Percentiles rank a stretch among this genome's conserved stretches.
phyloP scores from a whole-genome alignment of 1,139 yeast species.

The Blastobotrys arbuscula region DNA sequence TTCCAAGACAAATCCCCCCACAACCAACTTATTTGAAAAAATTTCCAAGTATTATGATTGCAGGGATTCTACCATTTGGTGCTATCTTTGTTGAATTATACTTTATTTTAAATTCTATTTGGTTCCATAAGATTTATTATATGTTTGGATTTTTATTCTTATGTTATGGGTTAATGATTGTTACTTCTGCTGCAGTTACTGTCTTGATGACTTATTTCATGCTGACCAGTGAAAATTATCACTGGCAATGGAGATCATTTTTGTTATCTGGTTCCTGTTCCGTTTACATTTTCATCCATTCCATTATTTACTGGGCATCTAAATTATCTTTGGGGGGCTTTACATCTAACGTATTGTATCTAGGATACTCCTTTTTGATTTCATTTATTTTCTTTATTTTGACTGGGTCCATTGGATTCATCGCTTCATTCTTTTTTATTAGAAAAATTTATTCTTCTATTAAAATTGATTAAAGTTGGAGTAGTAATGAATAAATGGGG shows the following conservation, averaged over 20 bases:
- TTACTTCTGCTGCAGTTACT: conserved; percentile 79
- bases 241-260: conserved; percentile 96
- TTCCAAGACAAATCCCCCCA: conserved; percentile 90
- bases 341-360: conserved; percentile 68
- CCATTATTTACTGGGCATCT: conserved; percentile 47
- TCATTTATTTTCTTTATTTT: conserved; percentile 69
- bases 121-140: conserved; percentile 92
- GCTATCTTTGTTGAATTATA: conserved; percentile 93
- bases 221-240: conserved; percentile 84
- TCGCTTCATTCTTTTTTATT: conserved; percentile 68
- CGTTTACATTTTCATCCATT: conserved; percentile 75
- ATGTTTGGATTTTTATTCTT: conserved; percentile 96
- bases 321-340: conserved; percentile 68
- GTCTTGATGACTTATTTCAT: conserved; percentile 77
- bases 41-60: conserved; percentile 60
- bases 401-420: conserved; percentile 85
- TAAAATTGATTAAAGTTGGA: conserved; percentile 73
- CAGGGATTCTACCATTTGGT: conserved; percentile 93
- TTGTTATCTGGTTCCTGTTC: conserved; percentile 89
- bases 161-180: conserved; percentile 73
- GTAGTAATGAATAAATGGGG: not conserved
- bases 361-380: conserved; percentile 78
- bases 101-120: conserved; percentile 76
- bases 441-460: conserved; percentile 77
- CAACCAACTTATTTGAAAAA: conserved; percentile 83